A percentile compares a stretch with the other conserved stretches of the same genome.
Evolutionary conservation across 192 early-diverging fungal species (phyloP).

Genomic region (Mortierella claussenii): DNA sequence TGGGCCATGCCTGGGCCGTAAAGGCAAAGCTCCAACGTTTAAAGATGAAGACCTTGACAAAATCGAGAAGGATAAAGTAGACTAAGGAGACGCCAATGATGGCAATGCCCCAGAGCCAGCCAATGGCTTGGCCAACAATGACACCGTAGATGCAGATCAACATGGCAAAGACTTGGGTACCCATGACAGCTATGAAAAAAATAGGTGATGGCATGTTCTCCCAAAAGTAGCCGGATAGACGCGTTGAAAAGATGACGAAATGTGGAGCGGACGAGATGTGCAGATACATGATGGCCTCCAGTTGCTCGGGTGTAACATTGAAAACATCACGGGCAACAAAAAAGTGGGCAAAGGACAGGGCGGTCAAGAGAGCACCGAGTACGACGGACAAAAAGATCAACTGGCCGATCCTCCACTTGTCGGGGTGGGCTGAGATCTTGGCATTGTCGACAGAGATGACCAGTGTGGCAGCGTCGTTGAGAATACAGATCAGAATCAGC

Average conservation of each 20-base stretch:
- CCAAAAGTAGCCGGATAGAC: conserved; percentile 88
- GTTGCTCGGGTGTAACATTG: conserved; percentile 53
- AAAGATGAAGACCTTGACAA: conserved; percentile 91
- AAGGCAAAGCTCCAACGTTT: conserved; percentile 91
- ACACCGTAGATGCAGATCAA: conserved; percentile 78
- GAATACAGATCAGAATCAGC: conserved; percentile 89
- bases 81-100: conserved; percentile 82
- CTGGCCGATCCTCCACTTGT: conserved; percentile 98
- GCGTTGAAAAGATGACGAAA: conserved; percentile 96
- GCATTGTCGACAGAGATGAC: conserved; percentile 97
- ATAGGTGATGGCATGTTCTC: conserved; percentile 82
- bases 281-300: conserved; percentile 95
- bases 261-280: conserved; percentile 92
- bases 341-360: conserved; percentile 84
- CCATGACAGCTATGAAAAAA: conserved; percentile 87
- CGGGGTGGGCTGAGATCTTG: conserved; percentile 88
- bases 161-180: conserved; percentile 93
- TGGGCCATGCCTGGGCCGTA: conserved; percentile 86
- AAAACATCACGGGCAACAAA: conserved; percentile 82
- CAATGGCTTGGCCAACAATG: conserved; percentile 73
- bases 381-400: conserved; percentile 84
- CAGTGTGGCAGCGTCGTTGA: conserved; percentile 92
- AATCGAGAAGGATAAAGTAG: conserved; percentile 87
- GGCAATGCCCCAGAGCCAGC: conserved; percentile 77
- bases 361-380: conserved; percentile 80